Base-by-base conservation (phyloP, 179 eudicot species). In the Beta corolliflora region DNA sequence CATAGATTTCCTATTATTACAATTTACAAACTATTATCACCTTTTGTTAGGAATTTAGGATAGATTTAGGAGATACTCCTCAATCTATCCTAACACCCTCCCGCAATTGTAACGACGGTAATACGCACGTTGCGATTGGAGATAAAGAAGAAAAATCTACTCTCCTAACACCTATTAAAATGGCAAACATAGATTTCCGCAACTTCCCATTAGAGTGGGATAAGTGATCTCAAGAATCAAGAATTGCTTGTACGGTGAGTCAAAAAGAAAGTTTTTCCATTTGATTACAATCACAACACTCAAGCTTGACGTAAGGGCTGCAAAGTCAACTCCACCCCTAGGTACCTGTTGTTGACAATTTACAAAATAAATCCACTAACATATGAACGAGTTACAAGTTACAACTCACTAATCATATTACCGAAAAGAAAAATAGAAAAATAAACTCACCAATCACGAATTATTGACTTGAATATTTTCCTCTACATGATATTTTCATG, bases 291-390 rank as follows among this genome's bases (percentile, higher is more conserved):
- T 71, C 31, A 13, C 11, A 54, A 52, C 61, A 71, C 56, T 48
- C 74, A 73, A 73, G 21, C 59, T 53, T 73, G 76, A 73, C 61
- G 76, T 53, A 73, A 73, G 45, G 61, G 21, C 0, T 10, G 41
- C 59, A 73, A 73, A 73, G 76, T 73, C 76, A 73, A 73, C 76
- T 15, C 76, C 61, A 73, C 1, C 29, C 11, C n/a, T 15, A 58
- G 29, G 76, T 11, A 23, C n/a, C 18, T 29, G 76, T 11, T 73
- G 23, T 73, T 73, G 76, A 73, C 76, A 54, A 25, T 50, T 2
- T 72, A 11, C 7, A 31, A 66, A 66, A 66, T 5, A 31, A 12
- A 29, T 44, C 41, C 41, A 36, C 41, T 12, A 9, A 29, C 15
- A 66, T 66, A 29, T 59, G 23, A 66, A 31, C 2, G 16, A 12